Evolutionary conservation across 805 yeast species (phyloP), one percentile per base, ranked within the genome.

Genomic region (Candida endomychidarum): DNA sequence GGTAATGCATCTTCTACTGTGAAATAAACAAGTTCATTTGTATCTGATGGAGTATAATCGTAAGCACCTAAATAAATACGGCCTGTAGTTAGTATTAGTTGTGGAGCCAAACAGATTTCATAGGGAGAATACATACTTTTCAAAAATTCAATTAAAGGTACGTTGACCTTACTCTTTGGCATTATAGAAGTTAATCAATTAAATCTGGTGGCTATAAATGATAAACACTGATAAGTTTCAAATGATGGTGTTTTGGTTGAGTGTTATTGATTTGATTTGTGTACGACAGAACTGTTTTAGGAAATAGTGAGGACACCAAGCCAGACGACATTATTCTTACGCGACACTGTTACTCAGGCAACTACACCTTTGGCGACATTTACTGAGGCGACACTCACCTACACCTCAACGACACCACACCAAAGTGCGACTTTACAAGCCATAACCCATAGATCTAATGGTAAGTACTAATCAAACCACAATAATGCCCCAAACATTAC

Each of bases 1-100:
- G 93, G 95, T 34, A 93, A 74, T 1, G 91, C 80, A 49, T 90
- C 95, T 54, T 93, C 98, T 3, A 93, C 86, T 0, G 98, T 88
- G 66, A 93, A 90, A 61, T 83, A 85, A 2, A 86, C 95, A 30
- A 81, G 65, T 24, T 82, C 83, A 18, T 74, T 77, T 1, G 91
- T 83, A 58, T 88, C 91, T 39, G 68, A 72, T 1, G 98, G 99
- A 11, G 78, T 67, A 47, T 74, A 66, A 57, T 89, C 96, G 58
- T 80, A 90, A 3, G 96, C 95, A 4, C 96, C 97, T 8, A 91
- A 77, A 56, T 93, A 93, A 21, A 91, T 85, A 42, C 95, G 80
- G 45, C 67, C 73, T 69, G 46, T 7, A 2, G 67, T 61, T 59
- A 63, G 64, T 61, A 50, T 20, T 6, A 12, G 18, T n/a, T n/a